Base-by-base conservation (phyloP, 805 yeast species). In the Wickerhamiella spandovensis region DNA sequence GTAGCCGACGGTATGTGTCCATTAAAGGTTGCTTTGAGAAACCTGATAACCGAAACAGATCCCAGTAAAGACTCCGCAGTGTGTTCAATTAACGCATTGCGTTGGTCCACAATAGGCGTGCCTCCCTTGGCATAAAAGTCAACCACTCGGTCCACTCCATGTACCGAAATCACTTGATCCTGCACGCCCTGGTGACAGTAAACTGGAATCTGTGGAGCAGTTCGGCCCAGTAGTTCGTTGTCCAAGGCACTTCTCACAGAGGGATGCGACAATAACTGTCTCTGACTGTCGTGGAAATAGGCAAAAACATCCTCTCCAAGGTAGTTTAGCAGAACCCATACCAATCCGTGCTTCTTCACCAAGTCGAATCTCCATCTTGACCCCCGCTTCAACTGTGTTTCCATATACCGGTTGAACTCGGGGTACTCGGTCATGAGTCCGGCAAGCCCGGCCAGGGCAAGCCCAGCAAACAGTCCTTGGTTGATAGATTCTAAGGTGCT, bases 401-500 rank as follows among this genome's bases (percentile, higher is more conserved):
- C 39, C 3, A 57, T 28, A 15, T 51, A 43, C 38, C 50, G 54
- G 32, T 48, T 38, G 21, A 58, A 47, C 21, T 54, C 58, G 9
- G 59, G 57, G 53, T 62, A 63, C 47, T 54, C 64, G 3, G 50
- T 48, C 9, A 56, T 52, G 38, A 63, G 46, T 10, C 67, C 67
- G 9, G 49, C 45, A 30, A 64, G 49, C 10, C 64, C 64, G 2
- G 58, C 53, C 9, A 56, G 53, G 5, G 56, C 53, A n/a, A 61
- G 50, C 20, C 61, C 64, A 5, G 63, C 53, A 25, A 52, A 54
- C 3, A 58, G 52, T 3, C 59, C 56, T 5, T 46, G 48, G 49
- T 61, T 59, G 35, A 56, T 45, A 15, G 44, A 25, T 10, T 39
- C 10, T 21, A 54, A 13, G 48, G 59, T 53, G 17, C 48, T 53